Conservation (phyloP, 2,329 filamentous ascomycete species). For the Cladosporium sp. region DNA sequence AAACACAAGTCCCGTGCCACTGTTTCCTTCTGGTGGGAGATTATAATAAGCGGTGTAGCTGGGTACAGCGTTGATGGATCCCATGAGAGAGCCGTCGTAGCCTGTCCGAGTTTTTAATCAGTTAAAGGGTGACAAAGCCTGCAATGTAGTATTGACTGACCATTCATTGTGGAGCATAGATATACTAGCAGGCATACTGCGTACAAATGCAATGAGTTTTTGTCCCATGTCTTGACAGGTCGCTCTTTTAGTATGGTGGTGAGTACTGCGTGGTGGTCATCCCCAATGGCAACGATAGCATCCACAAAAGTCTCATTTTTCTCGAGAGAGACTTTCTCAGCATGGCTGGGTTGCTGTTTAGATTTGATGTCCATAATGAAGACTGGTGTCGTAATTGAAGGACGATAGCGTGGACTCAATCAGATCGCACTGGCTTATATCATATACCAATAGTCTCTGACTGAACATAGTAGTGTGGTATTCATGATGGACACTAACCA, state of each 20-base stretch:
- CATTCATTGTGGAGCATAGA: constrained; percentile 28
- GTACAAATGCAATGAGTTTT: constrained; percentile 31
- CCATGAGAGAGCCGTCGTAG: constrained; percentile 38
- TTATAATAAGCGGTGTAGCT: constrained; percentile 52
- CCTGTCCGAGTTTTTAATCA: background rate
- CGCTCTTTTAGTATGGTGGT: background rate
- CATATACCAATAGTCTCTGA: background rate
- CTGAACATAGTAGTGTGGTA: background rate
- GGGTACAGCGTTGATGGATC: constrained; percentile 53
- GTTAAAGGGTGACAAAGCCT: constrained; percentile 20
- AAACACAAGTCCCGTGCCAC: constrained; percentile 45
- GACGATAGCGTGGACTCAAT: background rate
- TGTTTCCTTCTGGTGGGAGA: constrained; percentile 46
- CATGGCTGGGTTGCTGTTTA: background rate
- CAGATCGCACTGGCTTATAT: background rate
- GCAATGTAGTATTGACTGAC: constrained; percentile 38
- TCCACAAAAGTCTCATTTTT: background rate
- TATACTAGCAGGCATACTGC: constrained; percentile 36
- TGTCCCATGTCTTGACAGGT: constrained; percentile 24
- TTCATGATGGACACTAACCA: background rate
- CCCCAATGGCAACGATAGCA: background rate
- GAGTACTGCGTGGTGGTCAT: background rate
- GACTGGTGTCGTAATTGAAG: background rate
- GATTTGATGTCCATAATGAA: background rate
- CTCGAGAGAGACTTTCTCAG: background rate